Evolutionary conservation across 495 filamentous ascomycete species (phyloP).

Genomic region (Neurospora sp.): DNA sequence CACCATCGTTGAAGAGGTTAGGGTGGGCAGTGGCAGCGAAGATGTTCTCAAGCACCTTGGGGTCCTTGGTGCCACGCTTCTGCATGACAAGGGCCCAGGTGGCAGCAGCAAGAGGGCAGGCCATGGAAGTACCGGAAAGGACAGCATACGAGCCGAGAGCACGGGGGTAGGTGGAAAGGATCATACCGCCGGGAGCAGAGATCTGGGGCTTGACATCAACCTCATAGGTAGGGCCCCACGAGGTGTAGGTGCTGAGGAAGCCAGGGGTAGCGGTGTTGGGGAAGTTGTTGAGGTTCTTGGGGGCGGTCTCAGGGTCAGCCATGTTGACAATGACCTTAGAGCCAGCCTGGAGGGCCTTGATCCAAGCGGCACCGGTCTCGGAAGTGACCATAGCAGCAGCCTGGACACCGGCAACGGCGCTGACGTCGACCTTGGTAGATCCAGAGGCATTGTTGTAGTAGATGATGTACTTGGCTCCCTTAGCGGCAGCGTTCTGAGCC

Average conservation of each 20-base stretch:
- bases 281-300: constrained; percentile 23
- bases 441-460: constrained; percentile 42
- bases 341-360: constrained; percentile 26
- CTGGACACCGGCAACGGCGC: constrained; percentile 16
- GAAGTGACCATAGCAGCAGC: constrained; percentile 36
- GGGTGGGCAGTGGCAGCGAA: constrained; percentile 36
- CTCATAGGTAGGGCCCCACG: constrained; percentile 48
- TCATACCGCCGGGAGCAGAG: constrained; percentile 43
- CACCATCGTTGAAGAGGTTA: constrained; percentile 39
- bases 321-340: constrained; percentile 33
- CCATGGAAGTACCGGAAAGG: constrained; percentile 51
- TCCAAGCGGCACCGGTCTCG: constrained; percentile 34
- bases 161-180: constrained; percentile 46
- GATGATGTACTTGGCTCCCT: constrained; percentile 45
- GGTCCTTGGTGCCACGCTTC: constrained; percentile 38
- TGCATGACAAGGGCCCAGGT: constrained; percentile 43
- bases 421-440: constrained; percentile 16
- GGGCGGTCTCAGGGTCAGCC: constrained; percentile 29
- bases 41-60: constrained; percentile 34
- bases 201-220: constrained; percentile 45
- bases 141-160: constrained; percentile 42
- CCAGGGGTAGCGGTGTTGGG: constrained; percentile 32
- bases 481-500: constrained; percentile 36
- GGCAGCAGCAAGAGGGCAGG: constrained; percentile 45
- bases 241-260: constrained; percentile 40